Evolutionary conservation across 208 protist genomes (phyloP).

Genomic region (Angomonas ambiguus): DNA sequence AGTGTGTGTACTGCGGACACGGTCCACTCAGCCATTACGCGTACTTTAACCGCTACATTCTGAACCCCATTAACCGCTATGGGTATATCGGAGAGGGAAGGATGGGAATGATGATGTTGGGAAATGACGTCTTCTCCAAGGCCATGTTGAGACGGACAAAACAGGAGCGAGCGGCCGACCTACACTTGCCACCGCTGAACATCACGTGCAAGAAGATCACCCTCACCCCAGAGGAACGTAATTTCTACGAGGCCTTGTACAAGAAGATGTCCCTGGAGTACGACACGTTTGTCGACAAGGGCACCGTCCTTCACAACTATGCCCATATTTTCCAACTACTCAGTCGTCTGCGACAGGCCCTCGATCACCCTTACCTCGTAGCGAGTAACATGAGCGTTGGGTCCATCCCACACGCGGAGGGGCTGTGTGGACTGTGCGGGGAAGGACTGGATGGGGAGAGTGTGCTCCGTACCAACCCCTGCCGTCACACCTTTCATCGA

Average conservation of each 20-base stretch:
- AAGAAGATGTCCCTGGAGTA: constrained; percentile 88
- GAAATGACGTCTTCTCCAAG: constrained; percentile 83
- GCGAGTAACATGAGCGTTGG: constrained; percentile 70
- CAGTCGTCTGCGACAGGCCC: constrained; percentile 86
- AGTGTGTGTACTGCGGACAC: constrained; percentile 90
- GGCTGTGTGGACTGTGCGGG: constrained; percentile 80
- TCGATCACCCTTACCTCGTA: constrained; percentile 89
- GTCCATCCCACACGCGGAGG: constrained; percentile 49
- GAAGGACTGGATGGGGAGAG: constrained; percentile 58
- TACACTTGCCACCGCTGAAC: constrained; percentile 69
- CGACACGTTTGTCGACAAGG: constrained; percentile 88
- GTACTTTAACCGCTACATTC: constrained; percentile 91
- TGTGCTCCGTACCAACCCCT: constrained; percentile 59
- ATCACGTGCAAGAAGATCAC: constrained; percentile 52
- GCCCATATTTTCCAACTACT: constrained; percentile 94
- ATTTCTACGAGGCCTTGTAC: constrained; percentile 92
- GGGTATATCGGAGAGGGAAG: constrained; percentile 90
- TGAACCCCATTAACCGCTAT: constrained; percentile 94
- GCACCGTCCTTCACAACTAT: constrained; percentile 92
- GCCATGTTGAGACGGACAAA: constrained; percentile 92
- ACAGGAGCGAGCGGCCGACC: constrained; percentile 71
- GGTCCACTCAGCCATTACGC: constrained; percentile 90
- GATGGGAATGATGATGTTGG: constrained; percentile 81
- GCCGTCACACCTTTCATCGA: constrained; percentile 80
- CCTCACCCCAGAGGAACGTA: constrained; percentile 75